These are phyloP conservation scores for Tetrahymena borealis DNA, from an alignment of 73 alveolate species.

Conservation along the genomic window DNA sequence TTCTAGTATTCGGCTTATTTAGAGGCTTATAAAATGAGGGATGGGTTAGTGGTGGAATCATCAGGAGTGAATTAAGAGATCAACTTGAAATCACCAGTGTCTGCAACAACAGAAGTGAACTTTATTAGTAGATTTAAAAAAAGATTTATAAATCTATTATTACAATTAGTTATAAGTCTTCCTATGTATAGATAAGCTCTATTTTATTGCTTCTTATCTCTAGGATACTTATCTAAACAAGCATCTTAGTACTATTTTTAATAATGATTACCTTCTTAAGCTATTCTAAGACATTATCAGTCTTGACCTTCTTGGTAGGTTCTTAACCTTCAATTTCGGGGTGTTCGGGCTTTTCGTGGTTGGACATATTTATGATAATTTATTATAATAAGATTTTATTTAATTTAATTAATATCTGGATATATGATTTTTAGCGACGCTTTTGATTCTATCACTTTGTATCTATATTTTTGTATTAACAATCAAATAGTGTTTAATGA, in stretches of 20 bases:
- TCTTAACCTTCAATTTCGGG: not conserved
- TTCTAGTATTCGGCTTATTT: slow-evolving; percentile 34
- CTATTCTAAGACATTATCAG: slow-evolving; percentile 13
- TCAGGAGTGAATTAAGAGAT: slow-evolving; percentile 54
- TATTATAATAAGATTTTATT: not conserved
- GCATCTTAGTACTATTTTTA: not conserved
- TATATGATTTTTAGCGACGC: not conserved
- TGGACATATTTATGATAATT: not conserved
- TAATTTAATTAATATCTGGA: not conserved
- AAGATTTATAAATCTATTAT: too few relatives aligned
- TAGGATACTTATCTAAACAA: not conserved
- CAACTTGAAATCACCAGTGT: slow-evolving; percentile 67
- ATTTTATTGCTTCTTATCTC: not conserved
- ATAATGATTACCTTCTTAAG: slow-evolving; percentile 15
- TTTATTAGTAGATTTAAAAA: not conserved
- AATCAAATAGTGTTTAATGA: too few relatives aligned
- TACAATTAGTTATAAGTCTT: too few relatives aligned
- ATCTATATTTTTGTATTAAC: not conserved
- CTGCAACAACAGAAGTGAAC: slow-evolving; percentile 63
- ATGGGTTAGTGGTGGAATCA: slow-evolving; percentile 77
- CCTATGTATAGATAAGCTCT: not conserved
- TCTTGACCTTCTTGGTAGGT: slow-evolving; percentile 39
- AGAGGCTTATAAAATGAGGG: slow-evolving; percentile 53
- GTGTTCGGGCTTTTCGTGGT: not conserved
- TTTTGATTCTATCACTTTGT: not conserved